Conservation (phyloP, 352 stramenopile genomes). For the Hyphochytrium catenoides region DNA sequence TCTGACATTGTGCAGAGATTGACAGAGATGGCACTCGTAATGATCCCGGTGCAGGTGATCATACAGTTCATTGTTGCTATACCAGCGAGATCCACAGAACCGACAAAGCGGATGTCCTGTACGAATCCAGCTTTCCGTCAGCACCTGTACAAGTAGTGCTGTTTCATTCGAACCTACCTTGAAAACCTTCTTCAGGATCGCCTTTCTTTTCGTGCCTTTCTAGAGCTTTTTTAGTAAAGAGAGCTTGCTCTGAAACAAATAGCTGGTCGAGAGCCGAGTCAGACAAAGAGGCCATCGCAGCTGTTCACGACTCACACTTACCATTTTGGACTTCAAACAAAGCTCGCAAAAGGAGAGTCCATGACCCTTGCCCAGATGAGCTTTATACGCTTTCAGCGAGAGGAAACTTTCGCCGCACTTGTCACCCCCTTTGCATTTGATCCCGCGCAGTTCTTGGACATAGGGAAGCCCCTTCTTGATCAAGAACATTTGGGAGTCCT, state of each 20-base stretch:
- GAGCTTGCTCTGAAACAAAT: conserved; percentile 44
- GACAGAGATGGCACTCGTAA: conserved; percentile 70
- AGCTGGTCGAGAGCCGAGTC: too few relatives aligned
- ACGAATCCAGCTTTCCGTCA: too few relatives aligned
- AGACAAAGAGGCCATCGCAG: too few relatives aligned
- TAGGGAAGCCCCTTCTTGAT: conserved; percentile 32
- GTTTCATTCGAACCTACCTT: too few relatives aligned
- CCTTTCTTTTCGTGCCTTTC: conserved; percentile 46
- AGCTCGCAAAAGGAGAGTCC: conserved; percentile 46
- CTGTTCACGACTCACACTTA: too few relatives aligned
- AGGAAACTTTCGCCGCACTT: conserved; percentile 47
- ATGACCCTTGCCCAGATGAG: conserved; percentile 39
- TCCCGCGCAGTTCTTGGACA: conserved; percentile 35
- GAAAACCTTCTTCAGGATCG: conserved; percentile 39
- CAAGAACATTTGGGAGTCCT: conserved; percentile 60
- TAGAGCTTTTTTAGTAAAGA: conserved; percentile 43
- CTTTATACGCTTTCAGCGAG: conserved; percentile 27
- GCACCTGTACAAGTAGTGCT: too few relatives aligned
- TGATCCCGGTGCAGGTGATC: conserved; percentile 71
- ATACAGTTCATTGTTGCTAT: conserved; percentile 60
- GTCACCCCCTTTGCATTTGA: conserved; percentile 17
- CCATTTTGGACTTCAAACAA: conserved; percentile 64
- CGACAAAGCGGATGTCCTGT: conserved; percentile 56
- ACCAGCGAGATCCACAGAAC: conserved; percentile 62
- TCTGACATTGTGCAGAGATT: conserved; percentile 38